phyloP scores from a whole-genome alignment of 2,329 filamentous ascomycete species.

The Sphaerostilbella broomeana region DNA sequence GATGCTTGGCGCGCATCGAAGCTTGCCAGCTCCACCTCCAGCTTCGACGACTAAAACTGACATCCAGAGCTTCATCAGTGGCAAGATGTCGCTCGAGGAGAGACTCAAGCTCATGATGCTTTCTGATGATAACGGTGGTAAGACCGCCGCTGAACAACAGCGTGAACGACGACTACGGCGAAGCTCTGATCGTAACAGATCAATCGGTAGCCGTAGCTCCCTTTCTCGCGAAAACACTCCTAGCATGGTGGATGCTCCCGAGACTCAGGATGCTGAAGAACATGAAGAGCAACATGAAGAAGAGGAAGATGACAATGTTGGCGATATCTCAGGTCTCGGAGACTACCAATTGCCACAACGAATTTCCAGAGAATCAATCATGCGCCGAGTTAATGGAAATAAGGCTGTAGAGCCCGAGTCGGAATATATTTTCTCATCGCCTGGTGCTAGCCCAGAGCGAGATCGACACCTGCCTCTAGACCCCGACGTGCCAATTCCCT shows the following conservation, averaged over 20 bases:
- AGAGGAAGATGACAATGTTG: constrained; percentile 54
- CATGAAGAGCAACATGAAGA: constrained; percentile 44
- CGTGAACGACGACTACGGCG: constrained; percentile 63
- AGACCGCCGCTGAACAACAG: constrained; percentile 58
- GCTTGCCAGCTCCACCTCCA: constrained; percentile 66
- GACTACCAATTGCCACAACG: constrained; percentile 64
- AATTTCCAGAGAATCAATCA: constrained; percentile 89
- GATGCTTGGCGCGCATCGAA: constrained; percentile 58
- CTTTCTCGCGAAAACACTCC: constrained; percentile 9
- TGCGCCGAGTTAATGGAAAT: constrained; percentile 74
- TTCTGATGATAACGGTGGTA: constrained; percentile 55
- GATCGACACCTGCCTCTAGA: constrained; percentile 58
- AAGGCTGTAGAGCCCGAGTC: constrained; percentile 50
- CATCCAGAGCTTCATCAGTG: constrained; percentile 66
- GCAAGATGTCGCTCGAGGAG: constrained; percentile 79
- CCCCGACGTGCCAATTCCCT: constrained; percentile 85
- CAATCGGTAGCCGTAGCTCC: constrained; percentile 9
- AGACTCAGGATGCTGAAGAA: constrained; percentile 52
- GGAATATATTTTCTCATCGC: constrained; percentile 58
- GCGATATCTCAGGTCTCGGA: constrained; percentile 52
- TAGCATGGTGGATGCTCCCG: constrained; percentile 22
- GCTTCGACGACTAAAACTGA: constrained; percentile 66
- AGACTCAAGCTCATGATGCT: constrained; percentile 84
- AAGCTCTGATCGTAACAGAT: constrained; percentile 46
- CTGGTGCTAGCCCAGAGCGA: constrained; percentile 51